Conservation (phyloP, 2,329 filamentous ascomycete genomes). For the Cercospora sp. region DNA sequence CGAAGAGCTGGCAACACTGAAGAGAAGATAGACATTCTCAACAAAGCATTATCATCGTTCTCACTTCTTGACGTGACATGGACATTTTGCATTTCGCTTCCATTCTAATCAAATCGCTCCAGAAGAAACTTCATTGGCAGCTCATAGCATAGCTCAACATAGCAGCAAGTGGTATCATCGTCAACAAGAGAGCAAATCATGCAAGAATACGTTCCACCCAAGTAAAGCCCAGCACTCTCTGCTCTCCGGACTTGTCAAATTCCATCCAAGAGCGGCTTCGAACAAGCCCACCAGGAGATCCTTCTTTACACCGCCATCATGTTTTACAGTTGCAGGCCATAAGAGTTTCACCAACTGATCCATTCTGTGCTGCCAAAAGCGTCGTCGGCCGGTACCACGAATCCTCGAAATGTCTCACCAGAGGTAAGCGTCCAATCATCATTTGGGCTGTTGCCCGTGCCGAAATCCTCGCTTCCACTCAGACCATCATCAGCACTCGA, state of each 20-base stretch:
- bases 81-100: background rate
- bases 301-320: conserved; percentile 37
- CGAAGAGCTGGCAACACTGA: background rate
- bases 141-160: background rate
- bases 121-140: background rate
- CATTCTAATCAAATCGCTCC: background rate
- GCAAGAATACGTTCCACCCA: conserved; percentile 7
- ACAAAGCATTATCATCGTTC: background rate
- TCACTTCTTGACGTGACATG: background rate
- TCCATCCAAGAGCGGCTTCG: background rate
- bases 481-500: conserved; percentile 30
- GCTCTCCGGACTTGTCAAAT: background rate
- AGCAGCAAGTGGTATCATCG: conserved; percentile 6
- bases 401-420: conserved; percentile 25
- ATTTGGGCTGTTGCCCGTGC: conserved; percentile 1
- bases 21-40: background rate
- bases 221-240: background rate
- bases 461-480: conserved; percentile 30
- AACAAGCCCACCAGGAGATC: background rate
- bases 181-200: conserved; percentile 3
- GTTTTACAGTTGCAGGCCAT: background rate
- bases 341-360: conserved; percentile 1
- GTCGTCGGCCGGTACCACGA: conserved; percentile 27
- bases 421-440: conserved; percentile 26
- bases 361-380: conserved; percentile 9